These are phyloP conservation scores for Metschnikowia picachoensis DNA, from an alignment of 805 yeast species.

Conservation along the genomic window DNA sequence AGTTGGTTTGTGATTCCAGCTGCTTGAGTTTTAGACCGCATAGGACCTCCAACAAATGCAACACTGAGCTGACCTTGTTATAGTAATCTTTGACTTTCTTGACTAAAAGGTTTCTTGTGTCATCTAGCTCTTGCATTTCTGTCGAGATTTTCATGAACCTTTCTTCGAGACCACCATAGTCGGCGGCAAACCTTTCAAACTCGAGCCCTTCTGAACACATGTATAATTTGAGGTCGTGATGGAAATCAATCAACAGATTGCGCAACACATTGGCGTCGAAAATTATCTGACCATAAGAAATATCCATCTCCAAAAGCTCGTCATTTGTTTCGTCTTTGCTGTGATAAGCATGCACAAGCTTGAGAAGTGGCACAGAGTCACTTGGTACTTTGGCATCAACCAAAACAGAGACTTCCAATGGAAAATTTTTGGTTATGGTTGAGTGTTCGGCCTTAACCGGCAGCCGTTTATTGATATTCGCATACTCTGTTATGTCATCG, in stretches of 20 bases:
- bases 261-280: not conserved
- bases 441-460: too few relatives aligned
- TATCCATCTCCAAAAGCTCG: too few relatives aligned
- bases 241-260: not conserved
- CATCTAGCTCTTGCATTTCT: not conserved
- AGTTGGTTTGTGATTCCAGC: not conserved
- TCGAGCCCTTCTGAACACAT: not conserved
- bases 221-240: not conserved
- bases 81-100: not conserved
- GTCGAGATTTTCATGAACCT: not conserved
- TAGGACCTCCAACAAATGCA: not conserved
- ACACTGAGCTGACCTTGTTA: not conserved
- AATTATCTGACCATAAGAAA: not conserved
- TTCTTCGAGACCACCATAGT: not conserved
- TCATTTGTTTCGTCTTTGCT: too few relatives aligned
- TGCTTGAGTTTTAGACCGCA: not conserved
- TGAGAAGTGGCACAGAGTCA: too few relatives aligned
- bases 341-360: too few relatives aligned
- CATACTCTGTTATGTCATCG: too few relatives aligned
- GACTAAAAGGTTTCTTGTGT: not conserved
- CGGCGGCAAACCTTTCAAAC: not conserved
- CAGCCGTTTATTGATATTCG: too few relatives aligned
- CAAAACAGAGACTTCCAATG: too few relatives aligned
- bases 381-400: too few relatives aligned
- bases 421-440: too few relatives aligned